Percentiles rank a stretch among this genome's conserved stretches.
Conservation (phyloP, 1,139 yeast genomes). For the Geotrichum candidum region DNA sequence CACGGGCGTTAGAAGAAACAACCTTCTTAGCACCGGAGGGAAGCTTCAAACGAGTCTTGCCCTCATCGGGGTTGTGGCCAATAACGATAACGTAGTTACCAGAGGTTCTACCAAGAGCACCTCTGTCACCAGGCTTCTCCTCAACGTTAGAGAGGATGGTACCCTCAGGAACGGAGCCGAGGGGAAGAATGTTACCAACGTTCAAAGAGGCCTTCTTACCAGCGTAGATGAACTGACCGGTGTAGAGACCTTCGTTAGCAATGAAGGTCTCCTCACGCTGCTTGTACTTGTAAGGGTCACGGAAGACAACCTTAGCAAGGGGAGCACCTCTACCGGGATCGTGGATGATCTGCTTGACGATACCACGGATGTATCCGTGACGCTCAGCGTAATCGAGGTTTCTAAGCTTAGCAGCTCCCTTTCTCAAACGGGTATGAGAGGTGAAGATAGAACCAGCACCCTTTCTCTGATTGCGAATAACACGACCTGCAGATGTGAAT, state of each 20-base stretch:
- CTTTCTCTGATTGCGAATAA: conserved; percentile 99
- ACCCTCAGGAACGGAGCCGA: conserved; percentile 98
- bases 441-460: conserved; percentile 99
- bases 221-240: conserved; percentile 98
- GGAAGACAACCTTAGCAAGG: conserved; percentile 97
- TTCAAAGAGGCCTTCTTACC: conserved; percentile 98
- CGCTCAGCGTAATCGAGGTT: conserved; percentile 99
- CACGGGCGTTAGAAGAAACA: conserved; percentile 93
- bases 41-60: conserved; percentile 97
- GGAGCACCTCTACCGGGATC: conserved; percentile 99
- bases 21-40: conserved; percentile 99
- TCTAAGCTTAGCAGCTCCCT: conserved; percentile 99
- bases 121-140: conserved; percentile 99
- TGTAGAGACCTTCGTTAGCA: conserved; percentile 99
- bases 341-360: conserved; percentile 97
- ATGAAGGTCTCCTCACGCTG: conserved; percentile 97
- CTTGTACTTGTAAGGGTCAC: conserved; percentile 99
- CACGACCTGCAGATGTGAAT: conserved; percentile 73
- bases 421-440: conserved; percentile 99
- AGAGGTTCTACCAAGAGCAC: conserved; percentile 88
- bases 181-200: conserved; percentile 96
- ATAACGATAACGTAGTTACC: conserved; percentile 98
- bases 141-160: conserved; percentile 97
- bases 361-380: conserved; percentile 99
- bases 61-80: conserved; percentile 99